Evolutionary conservation across 306 rosid genomes (phyloP).

Genomic region (Fagus sylvatica): DNA sequence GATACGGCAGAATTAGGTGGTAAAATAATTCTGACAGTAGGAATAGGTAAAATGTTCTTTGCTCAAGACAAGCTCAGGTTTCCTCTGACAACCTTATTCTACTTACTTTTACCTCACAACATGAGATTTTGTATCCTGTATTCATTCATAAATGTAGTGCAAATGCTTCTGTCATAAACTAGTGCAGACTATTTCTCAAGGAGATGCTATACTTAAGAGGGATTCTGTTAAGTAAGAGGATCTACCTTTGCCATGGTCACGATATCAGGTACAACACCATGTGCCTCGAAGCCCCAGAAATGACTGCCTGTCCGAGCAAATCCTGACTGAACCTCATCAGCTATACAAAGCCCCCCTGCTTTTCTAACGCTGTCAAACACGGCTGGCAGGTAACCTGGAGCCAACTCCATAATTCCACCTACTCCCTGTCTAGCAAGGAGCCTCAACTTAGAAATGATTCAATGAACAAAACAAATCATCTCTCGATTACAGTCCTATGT

Average conservation of each 20-base stretch:
- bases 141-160: not conserved
- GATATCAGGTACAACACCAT: constrained; percentile 49
- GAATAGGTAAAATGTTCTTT: not conserved
- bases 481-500: not conserved
- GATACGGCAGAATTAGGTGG: not conserved
- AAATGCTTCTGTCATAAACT: constrained; percentile 1
- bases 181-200: not conserved
- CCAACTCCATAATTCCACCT: constrained; percentile 52
- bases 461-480: not conserved
- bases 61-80: not conserved
- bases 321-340: constrained; percentile 54
- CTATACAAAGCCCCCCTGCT: constrained; percentile 50
- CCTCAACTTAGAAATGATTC: not conserved
- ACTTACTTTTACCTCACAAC: not conserved
- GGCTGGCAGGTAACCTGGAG: constrained; percentile 51
- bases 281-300: constrained; percentile 59
- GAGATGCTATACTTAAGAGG: not conserved
- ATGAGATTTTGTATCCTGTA: not conserved
- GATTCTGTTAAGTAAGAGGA: not conserved
- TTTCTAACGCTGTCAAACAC: constrained; percentile 40
- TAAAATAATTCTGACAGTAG: not conserved
- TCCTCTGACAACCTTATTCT: not conserved
- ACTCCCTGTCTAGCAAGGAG: constrained; percentile 43
- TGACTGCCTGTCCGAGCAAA: constrained; percentile 50
- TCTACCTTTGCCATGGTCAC: constrained; percentile 55